phyloP scores from a whole-genome alignment of 1,284 basidiomycete species.

The Sanghuangporus weigelae region DNA sequence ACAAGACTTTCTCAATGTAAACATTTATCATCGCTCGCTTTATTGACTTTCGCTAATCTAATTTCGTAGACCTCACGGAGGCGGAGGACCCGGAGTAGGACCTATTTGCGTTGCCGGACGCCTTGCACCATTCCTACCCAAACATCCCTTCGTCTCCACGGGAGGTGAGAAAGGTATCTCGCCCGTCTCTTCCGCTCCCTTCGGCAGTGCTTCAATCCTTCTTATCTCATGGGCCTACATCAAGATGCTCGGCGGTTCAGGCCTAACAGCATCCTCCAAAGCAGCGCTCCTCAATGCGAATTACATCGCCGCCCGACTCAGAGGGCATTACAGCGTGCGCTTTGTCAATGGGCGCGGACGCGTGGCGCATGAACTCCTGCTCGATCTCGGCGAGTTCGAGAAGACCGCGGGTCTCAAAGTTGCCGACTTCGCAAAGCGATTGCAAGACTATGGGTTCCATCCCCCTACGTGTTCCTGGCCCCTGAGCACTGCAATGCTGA shows the following conservation, averaged over 20 bases:
- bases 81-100: slow-evolving; percentile 93
- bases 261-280: slow-evolving; percentile 81
- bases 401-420: slow-evolving; percentile 87
- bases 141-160: slow-evolving; percentile 75
- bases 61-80: slow-evolving; percentile 79
- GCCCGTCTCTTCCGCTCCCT: slow-evolving; percentile 89
- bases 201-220: slow-evolving; percentile 91
- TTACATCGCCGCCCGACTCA: slow-evolving; percentile 90
- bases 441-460: slow-evolving; percentile 90
- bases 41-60: slow-evolving; percentile 19
- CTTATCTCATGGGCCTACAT: slow-evolving; percentile 98
- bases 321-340: slow-evolving; percentile 82
- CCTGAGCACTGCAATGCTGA: slow-evolving; percentile 89
- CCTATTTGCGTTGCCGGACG: slow-evolving; percentile 95
- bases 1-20: slow-evolving; percentile 93
- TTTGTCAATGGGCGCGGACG: slow-evolving; percentile 89
- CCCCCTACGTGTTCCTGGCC: slow-evolving; percentile 94
- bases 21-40: slow-evolving; percentile 17
- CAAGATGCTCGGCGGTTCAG: slow-evolving; percentile 94
- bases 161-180: slow-evolving; percentile 75
- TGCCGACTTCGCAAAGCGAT: slow-evolving; percentile 91
- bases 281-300: slow-evolving; percentile 92
- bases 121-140: slow-evolving; percentile 90
- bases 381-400: slow-evolving; percentile 94
- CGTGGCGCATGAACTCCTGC: slow-evolving; percentile 93